A percentile compares a stretch with the other conserved stretches of the same genome.
Conservation (phyloP, 2,329 filamentous ascomycete species). For the Pseudogymnoascus sp. region DNA sequence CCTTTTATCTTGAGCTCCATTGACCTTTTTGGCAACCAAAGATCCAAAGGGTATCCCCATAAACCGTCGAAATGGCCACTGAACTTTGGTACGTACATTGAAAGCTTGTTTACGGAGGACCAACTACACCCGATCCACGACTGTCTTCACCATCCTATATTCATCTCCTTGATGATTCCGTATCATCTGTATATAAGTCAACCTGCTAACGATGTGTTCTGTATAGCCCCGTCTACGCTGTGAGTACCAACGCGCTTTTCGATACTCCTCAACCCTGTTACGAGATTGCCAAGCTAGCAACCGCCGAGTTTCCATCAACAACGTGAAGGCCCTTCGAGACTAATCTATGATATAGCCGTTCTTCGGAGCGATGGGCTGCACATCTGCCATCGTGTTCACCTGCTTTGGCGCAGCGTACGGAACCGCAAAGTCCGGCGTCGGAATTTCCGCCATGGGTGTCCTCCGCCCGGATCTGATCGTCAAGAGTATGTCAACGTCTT, state of each 20-base stretch:
- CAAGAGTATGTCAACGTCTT: slow-evolving; percentile 68
- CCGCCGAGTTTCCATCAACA: slow-evolving; percentile 11
- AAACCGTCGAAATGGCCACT: slow-evolving; percentile 57
- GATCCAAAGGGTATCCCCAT: slow-evolving; percentile 15
- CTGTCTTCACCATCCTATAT: slow-evolving; percentile 7
- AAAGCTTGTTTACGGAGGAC: slow-evolving; percentile 1
- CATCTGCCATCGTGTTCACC: slow-evolving; percentile 89
- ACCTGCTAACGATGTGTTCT: slow-evolving; percentile 36
- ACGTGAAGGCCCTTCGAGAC: slow-evolving; percentile 11
- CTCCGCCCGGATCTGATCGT: slow-evolving; percentile 96
- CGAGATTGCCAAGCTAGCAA: not conserved
- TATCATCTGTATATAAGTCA: slow-evolving; percentile 7
- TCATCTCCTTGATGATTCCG: slow-evolving; percentile 11
- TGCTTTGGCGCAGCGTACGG: slow-evolving; percentile 96
- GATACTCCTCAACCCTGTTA: slow-evolving; percentile 6
- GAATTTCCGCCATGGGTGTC: slow-evolving; percentile 97
- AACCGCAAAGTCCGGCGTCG: slow-evolving; percentile 97
- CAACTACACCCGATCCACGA: not conserved
- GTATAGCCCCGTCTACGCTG: slow-evolving; percentile 90
- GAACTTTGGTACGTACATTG: slow-evolving; percentile 67
- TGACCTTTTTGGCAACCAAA: not conserved
- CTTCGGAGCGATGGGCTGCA: slow-evolving; percentile 97
- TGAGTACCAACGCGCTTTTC: slow-evolving; percentile 50
- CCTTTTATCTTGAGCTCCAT: slow-evolving; percentile 8
- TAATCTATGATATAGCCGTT: slow-evolving; percentile 52